Evolutionary conservation across 495 filamentous ascomycete species (phyloP), one percentile per base, ranked within the genome.

Genomic region (Penicillium coprophilum): DNA sequence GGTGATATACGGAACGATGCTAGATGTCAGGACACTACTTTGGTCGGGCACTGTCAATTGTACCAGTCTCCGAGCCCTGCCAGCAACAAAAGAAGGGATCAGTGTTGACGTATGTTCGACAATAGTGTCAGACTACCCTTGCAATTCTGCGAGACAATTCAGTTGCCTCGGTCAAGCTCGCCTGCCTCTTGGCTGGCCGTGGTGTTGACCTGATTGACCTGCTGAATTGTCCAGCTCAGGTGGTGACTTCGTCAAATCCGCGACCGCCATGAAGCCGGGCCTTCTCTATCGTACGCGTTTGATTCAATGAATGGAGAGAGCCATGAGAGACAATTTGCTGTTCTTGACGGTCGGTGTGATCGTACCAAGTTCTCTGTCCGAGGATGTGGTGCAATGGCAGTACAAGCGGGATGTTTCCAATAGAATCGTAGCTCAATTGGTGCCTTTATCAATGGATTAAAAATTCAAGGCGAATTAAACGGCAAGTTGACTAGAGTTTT

Each of bases 381-480:
- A 80, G 57, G 62, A 56, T n/a, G n/a, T n/a, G n/a, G n/a, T n/a
- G n/a, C n/a, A n/a, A n/a, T n/a, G n/a, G 56, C 80, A 1, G 67
- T 77, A 3, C 59, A 79, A 55, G 73, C 72, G 19, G 81, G 83
- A 4, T 69, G 71, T 62, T 87, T 87, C 63, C 77, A 81, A 64
- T 82, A 83, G 74, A 82, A 84, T 56, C 84, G 86, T 5, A 79
- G 80, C 7, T 57, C 87, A 40, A 84, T 86, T n/a, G 85, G 84
- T 74, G 61, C 67, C 0, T 88, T 79, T 73, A 85, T 83, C 1
- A 82, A 87, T 61, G 85, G 88, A 55, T 62, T 89, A 44, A 80
- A 73, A 1, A 63, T 83, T 83, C n/a, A 70, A 82, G 55, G 80
- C 85, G 10, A 71, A 23, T 75, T 81, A 46, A 77, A 83, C 12